Evolutionary conservation across 2,329 filamentous ascomycete species (phyloP), one percentile per base, ranked within the genome.

Genomic region (Corinectria fuckeliana): DNA sequence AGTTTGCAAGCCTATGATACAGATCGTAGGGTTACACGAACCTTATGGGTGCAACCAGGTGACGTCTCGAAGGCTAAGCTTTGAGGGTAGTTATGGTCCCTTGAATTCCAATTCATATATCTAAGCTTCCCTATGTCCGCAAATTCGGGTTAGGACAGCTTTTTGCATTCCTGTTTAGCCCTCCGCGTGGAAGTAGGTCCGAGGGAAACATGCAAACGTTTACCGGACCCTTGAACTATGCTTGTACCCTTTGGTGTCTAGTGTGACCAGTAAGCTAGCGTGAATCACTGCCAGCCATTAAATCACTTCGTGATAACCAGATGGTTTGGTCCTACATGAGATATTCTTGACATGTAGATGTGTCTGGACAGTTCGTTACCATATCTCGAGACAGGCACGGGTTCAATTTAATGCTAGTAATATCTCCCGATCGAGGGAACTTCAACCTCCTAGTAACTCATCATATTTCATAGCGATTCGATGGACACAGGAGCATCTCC

Each of bases 401-500:
- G 23, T 45, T 28, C 23, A 30, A 45, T 45, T n/a, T 30, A 45
- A 20, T 28, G 16, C 14, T 2, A 18, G 14, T 45, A n/a, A 4
- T 25, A 5, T 28, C n/a, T n/a, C n/a, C n/a, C 25, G 7, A n/a
- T 18, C n/a, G 16, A 26, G n/a, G 23, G 2, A 18, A 18, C 2
- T 9, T 28, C 42, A 18, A 14, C 42, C n/a, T 28, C 13, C 3
- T 5, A 2, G 9, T 50, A 32, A 41, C 18, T 41, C 20, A 23
- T 16, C 26, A 16, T 26, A 16, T 18, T 13, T 56, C 59, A 70
- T 41, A 70, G 44, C 23, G 63, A 62, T 59, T 71, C 60, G 30
- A 73, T 73, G 1, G 67, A 67, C 9, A 70, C 62, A 2, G 67
- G 49, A 26, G 67, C 60, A 56, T 73, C 71, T 7, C 70, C 70